Conservation (phyloP, 495 filamentous ascomycete species). For the Neurospora sp. region DNA sequence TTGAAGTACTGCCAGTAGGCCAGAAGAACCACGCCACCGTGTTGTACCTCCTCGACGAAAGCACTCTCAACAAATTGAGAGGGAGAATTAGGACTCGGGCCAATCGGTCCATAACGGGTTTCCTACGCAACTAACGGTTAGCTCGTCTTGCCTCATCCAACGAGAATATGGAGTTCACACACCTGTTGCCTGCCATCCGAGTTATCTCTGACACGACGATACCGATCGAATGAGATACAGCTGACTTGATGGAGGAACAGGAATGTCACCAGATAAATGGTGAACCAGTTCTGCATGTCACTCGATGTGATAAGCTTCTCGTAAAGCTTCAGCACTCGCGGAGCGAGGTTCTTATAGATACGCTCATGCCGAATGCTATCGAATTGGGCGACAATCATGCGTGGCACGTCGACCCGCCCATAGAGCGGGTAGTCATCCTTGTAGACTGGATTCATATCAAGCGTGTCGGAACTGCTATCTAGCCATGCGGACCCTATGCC, state of each 20-base stretch:
- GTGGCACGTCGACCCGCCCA: slow-evolving; percentile 23
- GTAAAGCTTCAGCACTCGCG: slow-evolving; percentile 18
- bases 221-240: slow-evolving; percentile 11
- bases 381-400: slow-evolving; percentile 40
- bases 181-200: slow-evolving; percentile 4
- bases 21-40: slow-evolving; percentile 14
- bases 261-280: slow-evolving; percentile 32
- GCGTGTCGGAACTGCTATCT: slow-evolving; percentile 15
- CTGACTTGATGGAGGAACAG: slow-evolving; percentile 19
- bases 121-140: slow-evolving; percentile 8
- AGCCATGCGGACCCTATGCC: slow-evolving; percentile 29
- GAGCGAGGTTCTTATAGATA: slow-evolving; percentile 12
- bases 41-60: slow-evolving; percentile 18
- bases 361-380: slow-evolving; percentile 29
- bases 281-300: slow-evolving; percentile 26
- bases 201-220: slow-evolving; percentile 9
- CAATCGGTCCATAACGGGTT: slow-evolving; percentile 15
- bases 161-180: background rate
- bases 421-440: slow-evolving; percentile 11
- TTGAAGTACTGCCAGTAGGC: slow-evolving; percentile 22
- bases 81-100: background rate
- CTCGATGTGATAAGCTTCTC: slow-evolving; percentile 22
- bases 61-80: slow-evolving; percentile 5
- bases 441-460: slow-evolving; percentile 21
- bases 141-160: background rate